phyloP scores from a whole-genome alignment of 2,329 filamentous ascomycete genomes.

The Chaetomiaceae sp. region DNA sequence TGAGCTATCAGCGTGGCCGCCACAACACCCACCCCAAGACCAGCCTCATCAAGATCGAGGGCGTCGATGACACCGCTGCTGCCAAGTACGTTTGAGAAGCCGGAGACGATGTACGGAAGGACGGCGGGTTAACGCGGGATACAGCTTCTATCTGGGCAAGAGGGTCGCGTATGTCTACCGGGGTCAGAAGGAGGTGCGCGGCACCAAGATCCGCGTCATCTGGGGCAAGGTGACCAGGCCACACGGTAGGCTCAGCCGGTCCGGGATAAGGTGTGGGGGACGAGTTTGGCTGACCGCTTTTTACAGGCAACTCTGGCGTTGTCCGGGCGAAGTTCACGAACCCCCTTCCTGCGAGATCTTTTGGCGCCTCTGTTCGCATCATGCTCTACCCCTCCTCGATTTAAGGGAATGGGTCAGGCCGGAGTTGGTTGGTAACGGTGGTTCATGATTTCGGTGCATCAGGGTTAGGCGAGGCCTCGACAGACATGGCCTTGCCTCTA shows the following conservation, averaged over 20 bases:
- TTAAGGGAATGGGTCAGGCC: constrained; percentile 52
- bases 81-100: constrained; percentile 63
- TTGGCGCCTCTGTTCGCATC: constrained; percentile 92
- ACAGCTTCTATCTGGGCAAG: constrained; percentile 95
- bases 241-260: constrained; percentile 63
- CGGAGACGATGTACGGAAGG: not conserved
- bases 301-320: constrained; percentile 87
- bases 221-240: constrained; percentile 97
- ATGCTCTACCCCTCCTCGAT: constrained; percentile 98
- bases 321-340: constrained; percentile 95
- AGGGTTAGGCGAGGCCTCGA: constrained; percentile 50
- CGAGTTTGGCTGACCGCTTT: constrained; percentile 10
- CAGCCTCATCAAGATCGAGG: constrained; percentile 97
- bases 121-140: constrained; percentile 26
- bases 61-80: constrained; percentile 83
- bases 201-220: constrained; percentile 98
- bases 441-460: constrained; percentile 58
- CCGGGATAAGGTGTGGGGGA: not conserved
- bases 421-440: constrained; percentile 60
- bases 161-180: constrained; percentile 99
- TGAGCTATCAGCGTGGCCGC: constrained; percentile 96
- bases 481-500: constrained; percentile 48
- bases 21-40: constrained; percentile 86
- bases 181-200: constrained; percentile 87
- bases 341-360: constrained; percentile 94